Evolutionary conservation across 495 filamentous ascomycete genomes (phyloP), one percentile per base, ranked within the genome.

Genomic region (Penicillium ochrochloron): DNA sequence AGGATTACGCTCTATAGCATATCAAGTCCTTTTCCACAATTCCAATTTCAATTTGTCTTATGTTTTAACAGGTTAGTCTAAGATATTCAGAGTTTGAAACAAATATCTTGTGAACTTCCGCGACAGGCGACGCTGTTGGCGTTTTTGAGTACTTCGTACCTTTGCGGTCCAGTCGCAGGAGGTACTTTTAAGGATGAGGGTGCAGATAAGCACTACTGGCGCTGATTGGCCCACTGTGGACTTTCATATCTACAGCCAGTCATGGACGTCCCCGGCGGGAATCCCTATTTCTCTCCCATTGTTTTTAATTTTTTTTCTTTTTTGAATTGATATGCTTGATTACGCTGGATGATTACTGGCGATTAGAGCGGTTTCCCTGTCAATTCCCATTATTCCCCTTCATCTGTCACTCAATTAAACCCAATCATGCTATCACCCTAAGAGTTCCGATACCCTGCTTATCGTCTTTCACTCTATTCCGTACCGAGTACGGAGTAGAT

Each of bases 161-260:
- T 25, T 41, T 33, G 41, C 23, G 27, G 57, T 50, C 33, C 12
- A n/a, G 21, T 5, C 27, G 23, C n/a, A 46, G 10, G 29, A 21
- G 39, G 39, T 37, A 33, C 42, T 51, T 48, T 51, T 51, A 48
- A 35, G 29, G 35, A 5, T 56, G 33, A 56, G 53, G 33, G 34
- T 37, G 53, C 42, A 69, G 72, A 74, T 73, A 73, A 70, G 65
- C 23, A 15, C 27, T 10, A 39, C 39, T 25, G 39, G 8, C 52
- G 46, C 19, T 73, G 68, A 75, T 75, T 75, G 73, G 73, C 35
- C 19, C 39, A 33, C 46, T 7, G 19, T 8, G 23, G 50, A 61
- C 56, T 29, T 15, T 66, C 64, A 71, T 75, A 75, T 75, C 73
- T 75, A 71, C 69, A 71, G 59, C 73, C 73, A 75, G 66, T 73